A percentile compares a stretch with the other conserved stretches of the same genome.
These are phyloP conservation scores for Neolentinus lepideus DNA, from an alignment of 1,284 basidiomycete species.

Conservation along the genomic window DNA sequence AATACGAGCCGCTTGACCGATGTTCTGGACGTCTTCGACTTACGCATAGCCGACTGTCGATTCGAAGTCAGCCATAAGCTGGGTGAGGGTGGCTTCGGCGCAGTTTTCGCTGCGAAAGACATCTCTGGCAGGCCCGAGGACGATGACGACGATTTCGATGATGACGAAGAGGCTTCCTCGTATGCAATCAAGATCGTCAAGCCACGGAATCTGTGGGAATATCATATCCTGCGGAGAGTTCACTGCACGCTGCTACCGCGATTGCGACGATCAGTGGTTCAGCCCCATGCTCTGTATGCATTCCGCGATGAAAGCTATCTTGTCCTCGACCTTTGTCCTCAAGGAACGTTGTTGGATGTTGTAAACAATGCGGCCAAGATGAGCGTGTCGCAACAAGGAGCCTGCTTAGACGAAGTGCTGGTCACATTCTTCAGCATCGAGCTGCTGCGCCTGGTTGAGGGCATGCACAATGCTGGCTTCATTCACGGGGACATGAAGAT, in stretches of 20 bases:
- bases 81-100: conserved; percentile 95
- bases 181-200: conserved; percentile 92
- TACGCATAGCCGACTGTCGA: conserved; percentile 50
- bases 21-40: conserved; percentile 32
- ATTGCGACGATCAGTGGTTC: conserved; percentile 61
- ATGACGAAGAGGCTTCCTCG: conserved; percentile 52
- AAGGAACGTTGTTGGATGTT: conserved; percentile 90
- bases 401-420: conserved; percentile 87
- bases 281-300: conserved; percentile 70
- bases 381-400: conserved; percentile 70
- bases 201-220: conserved; percentile 92
- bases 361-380: conserved; percentile 79
- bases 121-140: conserved; percentile 27
- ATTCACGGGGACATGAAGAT: conserved; percentile 99
- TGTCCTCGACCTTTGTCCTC: conserved; percentile 81
- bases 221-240: conserved; percentile 77
- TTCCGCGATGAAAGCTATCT: conserved; percentile 90
- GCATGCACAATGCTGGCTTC: conserved; percentile 75
- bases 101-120: conserved; percentile 81
- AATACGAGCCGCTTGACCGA: conserved; percentile 31
- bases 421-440: conserved; percentile 96
- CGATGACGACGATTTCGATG: conserved; percentile 51
- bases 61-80: conserved; percentile 82
- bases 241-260: conserved; percentile 55
- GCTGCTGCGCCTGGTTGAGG: conserved; percentile 79